Percentiles rank a stretch among this genome's conserved stretches.
phyloP scores from a whole-genome alignment of 2,329 filamentous ascomycete genomes.

The Lachnellula cervina region DNA sequence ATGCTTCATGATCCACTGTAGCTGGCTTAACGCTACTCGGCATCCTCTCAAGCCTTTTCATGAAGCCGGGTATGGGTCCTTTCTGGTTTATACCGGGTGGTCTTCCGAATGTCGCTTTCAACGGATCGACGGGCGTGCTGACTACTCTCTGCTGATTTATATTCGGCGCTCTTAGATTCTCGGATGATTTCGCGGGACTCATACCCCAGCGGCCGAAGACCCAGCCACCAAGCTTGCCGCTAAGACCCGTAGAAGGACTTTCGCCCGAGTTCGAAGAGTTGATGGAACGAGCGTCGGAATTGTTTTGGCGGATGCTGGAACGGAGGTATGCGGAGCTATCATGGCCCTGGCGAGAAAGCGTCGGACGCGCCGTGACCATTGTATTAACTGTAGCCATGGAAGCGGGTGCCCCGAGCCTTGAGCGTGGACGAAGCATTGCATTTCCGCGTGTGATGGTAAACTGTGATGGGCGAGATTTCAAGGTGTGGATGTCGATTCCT shows the following conservation, averaged over 20 bases:
- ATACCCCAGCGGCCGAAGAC: conserved; percentile 59
- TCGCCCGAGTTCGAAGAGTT: conserved; percentile 21
- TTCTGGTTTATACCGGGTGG: conserved; percentile 73
- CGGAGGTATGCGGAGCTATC: conserved; percentile 52
- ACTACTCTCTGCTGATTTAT: conserved; percentile 20
- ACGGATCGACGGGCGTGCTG: conserved; percentile 34
- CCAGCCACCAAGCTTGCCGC: conserved; percentile 59
- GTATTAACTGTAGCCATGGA: conserved; percentile 46
- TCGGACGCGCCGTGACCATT: conserved; percentile 55
- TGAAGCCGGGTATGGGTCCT: conserved; percentile 67
- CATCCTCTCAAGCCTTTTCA: conserved; percentile 37
- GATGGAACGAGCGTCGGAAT: conserved; percentile 30
- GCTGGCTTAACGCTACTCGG: conserved; percentile 28
- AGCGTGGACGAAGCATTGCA: conserved; percentile 44
- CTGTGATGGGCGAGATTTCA: conserved; percentile 71
- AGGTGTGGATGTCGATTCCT: conserved; percentile 83
- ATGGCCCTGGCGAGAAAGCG: conserved; percentile 42
- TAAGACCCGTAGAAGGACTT: conserved; percentile 31
- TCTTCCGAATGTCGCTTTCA: conserved; percentile 39
- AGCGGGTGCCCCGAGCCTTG: conserved; percentile 40
- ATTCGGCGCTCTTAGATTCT: conserved; percentile 7
- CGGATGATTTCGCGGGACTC: conserved; percentile 39
- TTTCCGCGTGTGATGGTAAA: conserved; percentile 50
- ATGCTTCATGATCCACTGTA: conserved; percentile 27
- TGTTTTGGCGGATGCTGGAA: conserved; percentile 43